A percentile compares a stretch with the other conserved stretches of the same genome.
phyloP scores from a whole-genome alignment of 805 yeast species.

The Metschnikowia koreensis region DNA sequence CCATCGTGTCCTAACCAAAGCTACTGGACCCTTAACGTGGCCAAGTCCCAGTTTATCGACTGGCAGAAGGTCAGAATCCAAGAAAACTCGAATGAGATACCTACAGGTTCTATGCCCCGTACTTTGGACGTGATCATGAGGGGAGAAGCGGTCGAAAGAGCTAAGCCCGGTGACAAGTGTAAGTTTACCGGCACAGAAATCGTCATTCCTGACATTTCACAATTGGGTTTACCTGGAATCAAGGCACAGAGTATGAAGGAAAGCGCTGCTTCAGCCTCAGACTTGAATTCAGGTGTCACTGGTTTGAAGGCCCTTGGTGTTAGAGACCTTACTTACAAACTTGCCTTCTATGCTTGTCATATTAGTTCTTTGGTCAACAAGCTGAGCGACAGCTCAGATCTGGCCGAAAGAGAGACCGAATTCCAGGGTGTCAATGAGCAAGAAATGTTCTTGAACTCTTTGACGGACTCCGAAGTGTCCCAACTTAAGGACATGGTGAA shows the following conservation, averaged over 20 bases:
- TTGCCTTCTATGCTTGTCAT: slow-evolving; percentile 90
- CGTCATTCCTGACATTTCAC: slow-evolving; percentile 92
- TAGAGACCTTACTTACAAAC: slow-evolving; percentile 85
- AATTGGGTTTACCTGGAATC: slow-evolving; percentile 91
- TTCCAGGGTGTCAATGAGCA: slow-evolving; percentile 64
- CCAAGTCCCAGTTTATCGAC: slow-evolving; percentile 85
- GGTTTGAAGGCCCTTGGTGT: slow-evolving; percentile 91
- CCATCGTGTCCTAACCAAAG: slow-evolving; percentile 86
- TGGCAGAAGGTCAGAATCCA: slow-evolving; percentile 97
- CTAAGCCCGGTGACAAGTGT: slow-evolving; percentile 96
- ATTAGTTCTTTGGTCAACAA: slow-evolving; percentile 61
- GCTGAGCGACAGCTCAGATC: slow-evolving; percentile 18
- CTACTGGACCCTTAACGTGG: slow-evolving; percentile 78
- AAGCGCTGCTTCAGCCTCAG: slow-evolving; percentile 59
- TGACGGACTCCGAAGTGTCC: slow-evolving; percentile 77
- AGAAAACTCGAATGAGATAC: slow-evolving; percentile 94
- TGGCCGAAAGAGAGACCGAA: slow-evolving; percentile 25
- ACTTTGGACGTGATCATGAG: slow-evolving; percentile 88
- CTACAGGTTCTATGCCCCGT: slow-evolving; percentile 98
- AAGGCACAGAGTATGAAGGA: slow-evolving; percentile 82
- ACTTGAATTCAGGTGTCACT: slow-evolving; percentile 78
- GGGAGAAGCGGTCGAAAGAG: slow-evolving; percentile 92
- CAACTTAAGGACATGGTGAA: slow-evolving; percentile 89
- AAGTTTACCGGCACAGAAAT: slow-evolving; percentile 92
- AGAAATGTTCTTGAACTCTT: slow-evolving; percentile 71